These are phyloP conservation scores for Pythium oligandrum DNA, from an alignment of 352 stramenopile genomes.

Conservation along the genomic window DNA sequence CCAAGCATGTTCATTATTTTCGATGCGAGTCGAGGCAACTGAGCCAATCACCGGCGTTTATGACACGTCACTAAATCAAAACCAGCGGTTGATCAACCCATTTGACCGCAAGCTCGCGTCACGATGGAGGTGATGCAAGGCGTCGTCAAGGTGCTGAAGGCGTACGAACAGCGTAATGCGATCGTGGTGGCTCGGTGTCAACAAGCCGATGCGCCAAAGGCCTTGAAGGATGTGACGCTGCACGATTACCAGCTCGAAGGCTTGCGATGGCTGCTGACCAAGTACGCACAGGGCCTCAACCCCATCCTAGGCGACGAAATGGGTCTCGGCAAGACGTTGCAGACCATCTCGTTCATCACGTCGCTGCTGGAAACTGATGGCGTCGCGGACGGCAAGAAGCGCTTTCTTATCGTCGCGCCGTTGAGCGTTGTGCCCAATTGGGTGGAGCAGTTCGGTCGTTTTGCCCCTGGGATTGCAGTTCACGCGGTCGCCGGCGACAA, in stretches of 20 bases:
- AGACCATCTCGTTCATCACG: conserved; percentile 68
- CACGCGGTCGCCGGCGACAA: conserved; percentile 55
- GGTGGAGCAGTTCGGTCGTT: conserved; percentile 75
- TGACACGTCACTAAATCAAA: no score
- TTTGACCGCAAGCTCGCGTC: no score
- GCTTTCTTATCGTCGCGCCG: conserved; percentile 61
- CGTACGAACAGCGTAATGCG: conserved; percentile 22
- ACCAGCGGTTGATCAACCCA: no score
- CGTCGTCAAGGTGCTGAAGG: conserved; percentile 31
- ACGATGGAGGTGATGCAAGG: no score
- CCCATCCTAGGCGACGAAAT: conserved; percentile 81
- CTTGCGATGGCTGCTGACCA: conserved; percentile 57
- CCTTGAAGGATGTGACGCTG: conserved; percentile 53
- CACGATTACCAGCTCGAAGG: conserved; percentile 71
- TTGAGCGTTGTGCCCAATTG: conserved; percentile 82
- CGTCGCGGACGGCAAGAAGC: neutral
- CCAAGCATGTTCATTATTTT: neutral
- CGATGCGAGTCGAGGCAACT: neutral
- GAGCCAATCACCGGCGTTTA: no score
- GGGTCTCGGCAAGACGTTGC: conserved; percentile 80
- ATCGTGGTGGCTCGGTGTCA: conserved; percentile 14
- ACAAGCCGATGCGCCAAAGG: conserved; percentile 18
- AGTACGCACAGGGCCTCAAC: conserved; percentile 58
- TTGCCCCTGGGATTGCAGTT: conserved; percentile 50
- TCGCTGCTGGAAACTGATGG: conserved; percentile 25